A percentile compares a stretch with the other conserved stretches of the same genome.
phyloP scores from a whole-genome alignment of 2,329 filamentous ascomycete genomes.

The Fusarium euwallaceae region DNA sequence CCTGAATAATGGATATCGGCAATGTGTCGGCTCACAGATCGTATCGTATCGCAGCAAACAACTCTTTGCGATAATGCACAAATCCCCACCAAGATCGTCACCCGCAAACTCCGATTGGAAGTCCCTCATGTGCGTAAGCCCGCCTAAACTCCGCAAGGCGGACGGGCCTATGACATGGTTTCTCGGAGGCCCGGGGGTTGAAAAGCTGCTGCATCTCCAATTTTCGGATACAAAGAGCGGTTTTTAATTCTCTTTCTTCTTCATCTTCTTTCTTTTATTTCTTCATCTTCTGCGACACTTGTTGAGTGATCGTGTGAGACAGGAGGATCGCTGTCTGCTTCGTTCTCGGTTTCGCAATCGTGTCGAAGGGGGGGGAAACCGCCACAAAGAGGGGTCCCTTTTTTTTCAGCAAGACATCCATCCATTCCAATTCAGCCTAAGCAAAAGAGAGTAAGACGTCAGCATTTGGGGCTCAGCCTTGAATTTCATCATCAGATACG shows the following conservation, averaged over 20 bases:
- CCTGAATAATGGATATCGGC: background rate
- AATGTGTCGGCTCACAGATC: background rate
- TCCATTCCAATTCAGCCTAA: slow-evolving; percentile 33
- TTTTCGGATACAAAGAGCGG: slow-evolving; percentile 18
- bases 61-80: background rate
- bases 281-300: background rate
- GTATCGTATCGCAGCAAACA: background rate
- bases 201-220: slow-evolving; percentile 14
- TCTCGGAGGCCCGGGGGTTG: slow-evolving; percentile 27
- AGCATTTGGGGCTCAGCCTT: slow-evolving; percentile 37
- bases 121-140: slow-evolving; percentile 19
- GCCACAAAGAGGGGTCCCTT: slow-evolving; percentile 37
- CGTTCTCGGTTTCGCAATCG: slow-evolving; percentile 13
- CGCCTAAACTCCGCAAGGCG: slow-evolving; percentile 35
- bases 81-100: slow-evolving; percentile 21
- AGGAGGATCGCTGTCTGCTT: background rate
- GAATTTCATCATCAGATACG: background rate
- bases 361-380: slow-evolving; percentile 7
- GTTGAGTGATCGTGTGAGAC: background rate
- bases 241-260: slow-evolving; percentile 4
- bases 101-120: slow-evolving; percentile 30
- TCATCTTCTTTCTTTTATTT: background rate
- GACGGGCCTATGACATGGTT: slow-evolving; percentile 20
- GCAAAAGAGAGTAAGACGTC: slow-evolving; percentile 36
- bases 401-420: background rate